Percentiles rank a stretch among this genome's conserved stretches.
Evolutionary conservation across 192 early-diverging fungal species (phyloP).

Genomic region (Chytriomyces confervae): DNA sequence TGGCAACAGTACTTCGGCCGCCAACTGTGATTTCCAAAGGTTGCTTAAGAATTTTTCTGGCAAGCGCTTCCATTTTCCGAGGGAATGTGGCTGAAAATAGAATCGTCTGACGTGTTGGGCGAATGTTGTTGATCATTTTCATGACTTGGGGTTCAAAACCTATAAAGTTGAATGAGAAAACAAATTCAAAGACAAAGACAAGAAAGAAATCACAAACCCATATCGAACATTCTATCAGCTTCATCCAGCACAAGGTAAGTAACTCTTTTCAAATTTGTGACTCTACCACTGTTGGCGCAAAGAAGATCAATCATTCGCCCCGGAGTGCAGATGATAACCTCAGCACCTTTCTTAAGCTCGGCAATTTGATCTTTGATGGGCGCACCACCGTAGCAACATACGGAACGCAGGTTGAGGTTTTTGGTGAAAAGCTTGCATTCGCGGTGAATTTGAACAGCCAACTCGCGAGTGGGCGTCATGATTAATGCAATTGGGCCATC

Average conservation of each 20-base stretch:
- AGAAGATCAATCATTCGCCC: slow-evolving; percentile 92
- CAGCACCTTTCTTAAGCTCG: slow-evolving; percentile 51
- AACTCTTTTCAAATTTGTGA: slow-evolving; percentile 80
- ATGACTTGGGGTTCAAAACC: slow-evolving; percentile 98
- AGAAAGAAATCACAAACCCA: slow-evolving; percentile 74
- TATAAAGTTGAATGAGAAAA: slow-evolving; percentile 33
- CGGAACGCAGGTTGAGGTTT: slow-evolving; percentile 81
- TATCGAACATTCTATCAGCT: slow-evolving; percentile 95
- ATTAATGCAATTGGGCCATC: slow-evolving; percentile 70
- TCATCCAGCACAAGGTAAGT: slow-evolving; percentile 97
- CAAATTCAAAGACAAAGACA: slow-evolving; percentile 67
- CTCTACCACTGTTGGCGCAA: slow-evolving; percentile 83
- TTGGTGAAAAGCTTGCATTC: slow-evolving; percentile 91
- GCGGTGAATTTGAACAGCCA: slow-evolving; percentile 81
- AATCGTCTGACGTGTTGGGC: slow-evolving; percentile 85
- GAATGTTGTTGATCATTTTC: slow-evolving; percentile 91
- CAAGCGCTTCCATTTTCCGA: slow-evolving; percentile 93
- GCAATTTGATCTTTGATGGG: slow-evolving; percentile 76
- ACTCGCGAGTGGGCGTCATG: slow-evolving; percentile 79
- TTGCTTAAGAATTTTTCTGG: slow-evolving; percentile 86
- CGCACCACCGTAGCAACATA: slow-evolving; percentile 88
- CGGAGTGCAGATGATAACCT: slow-evolving; percentile 93
- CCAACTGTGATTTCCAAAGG: slow-evolving; percentile 97
- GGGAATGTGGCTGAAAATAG: slow-evolving; percentile 97
- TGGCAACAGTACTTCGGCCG: slow-evolving; percentile 85